These are phyloP conservation scores for Suhomyces anneliseae DNA, from an alignment of 1,139 yeast species.

Conservation along the genomic window DNA sequence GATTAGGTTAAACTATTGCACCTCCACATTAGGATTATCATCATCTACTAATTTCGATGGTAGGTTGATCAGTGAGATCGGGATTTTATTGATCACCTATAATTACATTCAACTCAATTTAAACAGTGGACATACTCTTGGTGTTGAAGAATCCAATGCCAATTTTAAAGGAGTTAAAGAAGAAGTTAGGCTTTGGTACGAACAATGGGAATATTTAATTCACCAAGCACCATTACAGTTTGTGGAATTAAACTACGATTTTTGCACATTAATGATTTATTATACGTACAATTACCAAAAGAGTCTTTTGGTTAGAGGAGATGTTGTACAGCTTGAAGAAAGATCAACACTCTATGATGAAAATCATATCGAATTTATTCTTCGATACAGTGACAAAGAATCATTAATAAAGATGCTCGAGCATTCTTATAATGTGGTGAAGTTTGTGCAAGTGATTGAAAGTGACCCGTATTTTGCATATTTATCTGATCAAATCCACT, in stretches of 20 bases:
- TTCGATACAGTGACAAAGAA: conserved; percentile 21
- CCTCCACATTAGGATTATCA: conserved; percentile 58
- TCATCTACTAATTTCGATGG: conserved; percentile 81
- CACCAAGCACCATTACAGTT: conserved; percentile 76
- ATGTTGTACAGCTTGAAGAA: conserved; percentile 3
- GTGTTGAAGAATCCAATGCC: conserved; percentile 24
- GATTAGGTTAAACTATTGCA: conserved; percentile 60
- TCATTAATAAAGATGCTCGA: conserved; percentile 26
- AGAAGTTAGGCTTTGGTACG: conserved; percentile 59
- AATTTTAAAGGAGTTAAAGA: conserved; percentile 27
- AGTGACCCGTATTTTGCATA: conserved; percentile 67
- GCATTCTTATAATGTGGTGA: conserved; percentile 46
- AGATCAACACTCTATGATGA: conserved; percentile 20
- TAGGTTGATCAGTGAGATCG: conserved; percentile 78
- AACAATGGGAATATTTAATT: conserved; percentile 71
- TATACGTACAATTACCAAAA: conserved; percentile 34
- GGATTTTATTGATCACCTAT: conserved; percentile 61
- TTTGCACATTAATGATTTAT: conserved; percentile 55
- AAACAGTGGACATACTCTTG: conserved; percentile 16
- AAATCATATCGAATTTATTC: conserved; percentile 25
- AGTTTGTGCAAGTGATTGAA: conserved; percentile 39
- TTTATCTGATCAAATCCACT: conserved; percentile 66
- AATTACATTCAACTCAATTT: conserved; percentile 52
- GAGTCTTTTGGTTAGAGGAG: conserved; percentile 5
- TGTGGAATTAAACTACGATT: conserved; percentile 72